phyloP scores from a whole-genome alignment of 2,329 filamentous ascomycete species.

The Nemania sp. region DNA sequence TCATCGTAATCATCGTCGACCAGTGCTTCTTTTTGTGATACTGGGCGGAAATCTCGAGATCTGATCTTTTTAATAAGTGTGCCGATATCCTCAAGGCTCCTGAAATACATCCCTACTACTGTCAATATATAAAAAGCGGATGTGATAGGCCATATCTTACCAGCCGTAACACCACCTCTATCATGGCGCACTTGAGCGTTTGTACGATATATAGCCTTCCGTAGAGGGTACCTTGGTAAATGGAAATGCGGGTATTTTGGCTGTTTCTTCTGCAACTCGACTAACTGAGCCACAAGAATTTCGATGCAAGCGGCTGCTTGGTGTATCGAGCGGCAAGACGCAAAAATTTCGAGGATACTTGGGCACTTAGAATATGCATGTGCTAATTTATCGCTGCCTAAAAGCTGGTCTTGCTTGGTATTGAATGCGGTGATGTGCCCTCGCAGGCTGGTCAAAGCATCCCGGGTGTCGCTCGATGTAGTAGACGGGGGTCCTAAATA shows the following conservation, averaged over 20 bases:
- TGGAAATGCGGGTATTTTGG: slow-evolving; percentile 48
- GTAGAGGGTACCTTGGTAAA: slow-evolving; percentile 56
- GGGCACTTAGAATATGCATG: slow-evolving; percentile 51
- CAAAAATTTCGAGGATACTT: slow-evolving; percentile 56
- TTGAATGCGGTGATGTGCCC: slow-evolving; percentile 52
- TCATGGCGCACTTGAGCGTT: slow-evolving; percentile 63
- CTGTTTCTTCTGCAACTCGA: slow-evolving; percentile 48
- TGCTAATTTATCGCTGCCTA: slow-evolving; percentile 50
- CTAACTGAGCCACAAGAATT: slow-evolving; percentile 50
- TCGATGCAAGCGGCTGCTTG: slow-evolving; percentile 55
- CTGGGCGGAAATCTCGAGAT: slow-evolving; percentile 43
- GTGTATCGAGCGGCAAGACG: slow-evolving; percentile 58
- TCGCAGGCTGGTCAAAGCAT: slow-evolving; percentile 45
- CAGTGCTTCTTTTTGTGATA: slow-evolving; percentile 33
- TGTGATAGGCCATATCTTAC: slow-evolving; percentile 36
- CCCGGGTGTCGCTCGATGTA: slow-evolving; percentile 48
- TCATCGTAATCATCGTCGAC: slow-evolving; percentile 36
- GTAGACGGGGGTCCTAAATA: slow-evolving; percentile 49
- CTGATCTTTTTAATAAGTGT: slow-evolving; percentile 49
- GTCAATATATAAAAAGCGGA: slow-evolving; percentile 11
- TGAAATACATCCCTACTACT: slow-evolving; percentile 43
- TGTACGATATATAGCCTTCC: slow-evolving; percentile 55
- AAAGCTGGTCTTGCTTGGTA: slow-evolving; percentile 49
- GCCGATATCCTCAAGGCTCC: slow-evolving; percentile 50
- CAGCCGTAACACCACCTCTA: slow-evolving; percentile 59